A percentile compares a stretch with the other conserved stretches of the same genome.
phyloP scores from a whole-genome alignment of 2,329 filamentous ascomycete genomes.

The Arthroderma sp. region DNA sequence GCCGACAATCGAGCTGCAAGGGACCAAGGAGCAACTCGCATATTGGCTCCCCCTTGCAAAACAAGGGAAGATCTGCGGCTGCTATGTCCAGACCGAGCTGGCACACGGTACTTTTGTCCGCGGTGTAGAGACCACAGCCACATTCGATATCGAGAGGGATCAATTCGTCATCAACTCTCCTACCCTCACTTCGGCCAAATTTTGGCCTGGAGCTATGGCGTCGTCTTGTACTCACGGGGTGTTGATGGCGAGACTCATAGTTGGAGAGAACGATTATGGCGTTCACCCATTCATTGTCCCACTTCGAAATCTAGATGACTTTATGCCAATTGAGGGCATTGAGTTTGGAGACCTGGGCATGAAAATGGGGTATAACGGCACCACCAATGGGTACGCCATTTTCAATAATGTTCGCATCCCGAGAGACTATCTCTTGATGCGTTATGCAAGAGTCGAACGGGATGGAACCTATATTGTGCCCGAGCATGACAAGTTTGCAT shows the following conservation, averaged over 20 bases:
- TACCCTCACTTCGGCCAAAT: slow-evolving; percentile 17
- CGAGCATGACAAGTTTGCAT: slow-evolving; percentile 20
- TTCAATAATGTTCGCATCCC: slow-evolving; percentile 23
- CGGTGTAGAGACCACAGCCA: slow-evolving; percentile 21
- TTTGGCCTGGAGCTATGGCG: slow-evolving; percentile 19
- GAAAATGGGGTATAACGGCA: slow-evolving; percentile 15
- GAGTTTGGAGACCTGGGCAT: slow-evolving; percentile 18
- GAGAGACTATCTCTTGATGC: slow-evolving; percentile 18
- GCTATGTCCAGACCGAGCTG: slow-evolving; percentile 20
- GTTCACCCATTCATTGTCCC: slow-evolving; percentile 19
- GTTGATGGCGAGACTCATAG: slow-evolving; percentile 19
- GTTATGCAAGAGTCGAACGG: slow-evolving; percentile 15
- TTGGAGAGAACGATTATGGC: slow-evolving; percentile 15
- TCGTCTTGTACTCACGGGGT: slow-evolving; percentile 17
- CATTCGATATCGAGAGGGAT: slow-evolving; percentile 16
- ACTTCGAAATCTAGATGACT: slow-evolving; percentile 15
- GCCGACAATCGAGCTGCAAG: slow-evolving; percentile 11
- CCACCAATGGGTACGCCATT: slow-evolving; percentile 22
- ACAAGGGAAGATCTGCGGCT: slow-evolving; percentile 6
- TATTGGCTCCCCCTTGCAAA: slow-evolving; percentile 9
- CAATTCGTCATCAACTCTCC: slow-evolving; percentile 20
- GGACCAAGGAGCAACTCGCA: slow-evolving; percentile 5
- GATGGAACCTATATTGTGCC: slow-evolving; percentile 17
- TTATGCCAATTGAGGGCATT: slow-evolving; percentile 14
- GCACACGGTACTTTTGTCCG: slow-evolving; percentile 20